phyloP scores from a whole-genome alignment of 176 grass and related monocot genomes.

The Aechmea fasciata region DNA sequence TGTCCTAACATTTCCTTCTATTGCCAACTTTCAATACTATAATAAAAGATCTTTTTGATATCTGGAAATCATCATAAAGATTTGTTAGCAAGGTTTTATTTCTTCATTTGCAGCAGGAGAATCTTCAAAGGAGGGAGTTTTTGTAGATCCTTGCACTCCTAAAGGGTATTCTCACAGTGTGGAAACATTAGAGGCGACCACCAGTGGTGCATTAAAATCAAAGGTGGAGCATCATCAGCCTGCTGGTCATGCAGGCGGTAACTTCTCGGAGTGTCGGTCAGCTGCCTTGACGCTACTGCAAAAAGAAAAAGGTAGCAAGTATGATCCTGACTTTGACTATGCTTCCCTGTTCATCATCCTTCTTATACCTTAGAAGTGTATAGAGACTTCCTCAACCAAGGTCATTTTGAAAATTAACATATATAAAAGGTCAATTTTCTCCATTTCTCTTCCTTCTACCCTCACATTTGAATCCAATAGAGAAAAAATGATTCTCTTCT shows the following conservation, averaged over 20 bases:
- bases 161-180: constrained; percentile 49
- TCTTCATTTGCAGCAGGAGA: constrained; percentile 8
- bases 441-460: too few relatives aligned
- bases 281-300: constrained; percentile 42
- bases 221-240: constrained; percentile 31
- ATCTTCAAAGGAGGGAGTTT: constrained; percentile 22
- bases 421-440: too few relatives aligned
- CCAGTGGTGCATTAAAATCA: constrained; percentile 13
- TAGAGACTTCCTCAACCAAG: too few relatives aligned
- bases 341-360: not conserved
- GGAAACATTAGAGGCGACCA: constrained; percentile 19
- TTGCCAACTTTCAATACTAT: not conserved
- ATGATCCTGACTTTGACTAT: not conserved
- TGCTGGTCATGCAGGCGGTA: constrained; percentile 42
- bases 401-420: too few relatives aligned
- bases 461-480: too few relatives aligned
- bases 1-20: not conserved
- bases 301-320: constrained; percentile 52
- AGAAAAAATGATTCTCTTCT: too few relatives aligned
- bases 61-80: constrained; percentile 7
- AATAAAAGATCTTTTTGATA: not conserved
- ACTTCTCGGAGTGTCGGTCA: constrained; percentile 53
- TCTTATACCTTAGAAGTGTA: too few relatives aligned
- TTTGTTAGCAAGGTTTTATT: not conserved
- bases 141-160: constrained; percentile 72